Evolutionary conservation across 2,329 filamentous ascomycete species (phyloP), one percentile per base, ranked within the genome.

Genomic region (Scolecobasidium constrictum): DNA sequence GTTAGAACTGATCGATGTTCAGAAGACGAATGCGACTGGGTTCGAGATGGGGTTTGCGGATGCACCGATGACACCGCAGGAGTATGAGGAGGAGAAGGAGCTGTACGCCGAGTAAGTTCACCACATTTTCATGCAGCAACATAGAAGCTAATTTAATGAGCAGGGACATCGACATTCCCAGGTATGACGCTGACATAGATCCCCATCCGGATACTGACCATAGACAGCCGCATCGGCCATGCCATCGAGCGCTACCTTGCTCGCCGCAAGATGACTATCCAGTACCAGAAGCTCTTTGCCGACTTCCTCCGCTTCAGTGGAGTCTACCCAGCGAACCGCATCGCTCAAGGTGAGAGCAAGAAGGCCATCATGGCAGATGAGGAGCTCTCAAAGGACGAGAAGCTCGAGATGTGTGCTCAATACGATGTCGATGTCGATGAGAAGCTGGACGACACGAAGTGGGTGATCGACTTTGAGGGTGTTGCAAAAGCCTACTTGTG

Each of bases 241-340:
- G 92, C 86, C 37, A 83, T 96, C 43, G 79, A 87, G 50, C 81
- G 86, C 12, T 98, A 81, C 63, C 78, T 83, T 48, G 71, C 75
- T 26, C 83, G 80, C 37, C 82, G 88, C 22, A 87, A 84, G 49
- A 73, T 94, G 46, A 75, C 83, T 46, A 60, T 67, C 11, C 67
- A 76, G 3, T 77, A 78, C 18, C 60, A 68, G 4, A 66, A 72
- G 15, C 65, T 87, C 23, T 92, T 98, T 62, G 72, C 76, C 53
- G 84, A 83, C 49, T 94, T 92, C 55, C 74, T 96, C 45, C 72
- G 76, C 26, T 81, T 90, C 35, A 92, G 92, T 3, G 90, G 92
- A 3, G 73, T 98, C 33, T 79, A 86, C 35, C 21, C 43, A 19
- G 66, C 72, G 5, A 61, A n/a, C 26, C 26, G 26, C 26, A 31